Base-by-base conservation (phyloP, 768 basidiomycete genomes). In the Obba rivulosa region DNA sequence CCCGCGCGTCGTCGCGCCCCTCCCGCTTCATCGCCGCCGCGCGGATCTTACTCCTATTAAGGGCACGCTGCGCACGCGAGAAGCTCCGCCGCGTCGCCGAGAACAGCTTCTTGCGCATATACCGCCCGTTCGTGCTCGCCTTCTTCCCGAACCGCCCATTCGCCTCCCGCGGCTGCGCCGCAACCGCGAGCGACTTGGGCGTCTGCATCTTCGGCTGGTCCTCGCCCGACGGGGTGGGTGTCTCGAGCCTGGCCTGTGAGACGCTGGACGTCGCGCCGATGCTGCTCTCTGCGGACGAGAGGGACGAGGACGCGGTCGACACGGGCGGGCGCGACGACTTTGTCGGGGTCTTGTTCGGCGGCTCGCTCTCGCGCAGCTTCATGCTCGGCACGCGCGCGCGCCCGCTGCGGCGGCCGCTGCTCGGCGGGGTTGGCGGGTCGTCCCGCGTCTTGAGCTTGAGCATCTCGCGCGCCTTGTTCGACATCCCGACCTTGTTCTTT, bases 61-160 rank as follows among this genome's bases (percentile, higher is more conserved):
- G 34, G 20, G 40, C 21, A 35, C 39, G 45, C 47, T 35, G 42
- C 16, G 11, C 37, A 14, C 55, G 50, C 18, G 46, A 17, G 7
- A 51, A 34, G 3, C 46, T 45, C 4, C 52, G 50, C 1, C 58
- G 52, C 43, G 55, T 41, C 44, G 62, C 28, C 58, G 41, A 51
- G 34, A 41, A 52, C 34, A 63, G 48, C 43, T 65, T 61, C 59
- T 63, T 73, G 57, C 72, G 69, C 50, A 68, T 59, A 47, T 66
- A 70, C 57, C 63, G 69, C 43, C 75, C 74, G 41, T 75, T 71
- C 11, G 72, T 76, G 16, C 66, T 67, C 31, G 67, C 70, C 61
- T 85, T 84, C 68, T 77, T 81, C 31, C 81, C 82, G 54, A 87
- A 86, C 16, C 82, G 72, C 37, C 84, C 84, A 53, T 85, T 84